phyloP scores from a whole-genome alignment of 305 asterid species.

The Fraxinus baroniana region DNA sequence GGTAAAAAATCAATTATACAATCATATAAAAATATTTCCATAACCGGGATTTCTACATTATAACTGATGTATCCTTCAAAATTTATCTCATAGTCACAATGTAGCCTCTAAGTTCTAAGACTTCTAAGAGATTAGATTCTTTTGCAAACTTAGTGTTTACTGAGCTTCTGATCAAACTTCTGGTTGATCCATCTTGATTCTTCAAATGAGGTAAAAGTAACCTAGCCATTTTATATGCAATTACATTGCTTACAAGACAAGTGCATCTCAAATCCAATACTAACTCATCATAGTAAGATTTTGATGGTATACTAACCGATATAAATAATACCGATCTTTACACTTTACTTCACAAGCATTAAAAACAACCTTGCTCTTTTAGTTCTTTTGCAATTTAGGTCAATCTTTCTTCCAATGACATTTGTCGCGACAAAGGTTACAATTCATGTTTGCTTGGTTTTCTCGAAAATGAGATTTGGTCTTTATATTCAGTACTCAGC shows the following conservation, averaged over 20 bases:
- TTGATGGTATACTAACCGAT: not conserved
- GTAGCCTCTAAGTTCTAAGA: not conserved
- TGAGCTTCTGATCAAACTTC: not conserved
- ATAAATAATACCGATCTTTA: not conserved
- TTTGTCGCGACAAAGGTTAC: not conserved
- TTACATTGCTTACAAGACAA: not conserved
- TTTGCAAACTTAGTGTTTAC: not conserved
- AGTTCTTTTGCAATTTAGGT: not conserved
- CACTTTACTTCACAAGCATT: not conserved
- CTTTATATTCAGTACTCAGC: not conserved
- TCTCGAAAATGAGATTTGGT: not conserved
- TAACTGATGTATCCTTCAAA: not conserved
- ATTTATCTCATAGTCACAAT: not conserved
- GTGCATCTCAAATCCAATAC: not conserved
- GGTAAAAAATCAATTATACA: no score
- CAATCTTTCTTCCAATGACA: not conserved
- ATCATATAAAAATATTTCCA: no score
- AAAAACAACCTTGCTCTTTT: not conserved
- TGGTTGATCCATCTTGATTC: not conserved
- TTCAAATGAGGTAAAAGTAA: not conserved
- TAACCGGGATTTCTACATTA: no score
- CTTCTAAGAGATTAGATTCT: not conserved
- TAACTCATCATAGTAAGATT: not conserved
- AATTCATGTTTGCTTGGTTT: not conserved
- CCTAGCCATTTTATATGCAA: not conserved